Evolutionary conservation across 306 rosid species (phyloP).

Genomic region (Macrotyloma uniflorum): DNA sequence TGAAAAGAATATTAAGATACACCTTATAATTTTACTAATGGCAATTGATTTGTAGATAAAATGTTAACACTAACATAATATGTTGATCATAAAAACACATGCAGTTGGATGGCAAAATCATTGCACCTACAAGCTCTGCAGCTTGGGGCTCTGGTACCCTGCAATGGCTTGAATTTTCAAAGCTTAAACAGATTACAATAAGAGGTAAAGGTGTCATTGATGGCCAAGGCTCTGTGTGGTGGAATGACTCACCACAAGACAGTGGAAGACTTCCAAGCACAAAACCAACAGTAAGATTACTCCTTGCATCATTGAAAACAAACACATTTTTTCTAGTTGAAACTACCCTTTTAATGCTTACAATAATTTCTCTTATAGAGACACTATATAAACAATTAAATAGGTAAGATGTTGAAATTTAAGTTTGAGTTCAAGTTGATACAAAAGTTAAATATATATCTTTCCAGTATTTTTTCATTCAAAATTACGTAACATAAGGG

Average conservation of each 20-base stretch:
- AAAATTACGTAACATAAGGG: no score
- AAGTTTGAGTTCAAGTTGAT: no score
- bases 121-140: slow-evolving; percentile 64
- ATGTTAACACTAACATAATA: neutral
- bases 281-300: slow-evolving; percentile 63
- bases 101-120: slow-evolving; percentile 74
- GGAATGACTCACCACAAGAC: slow-evolving; percentile 44
- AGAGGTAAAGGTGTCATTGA: slow-evolving; percentile 78
- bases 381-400: no score
- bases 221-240: slow-evolving; percentile 87
- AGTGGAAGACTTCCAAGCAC: slow-evolving; percentile 49
- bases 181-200: slow-evolving; percentile 55
- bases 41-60: no score
- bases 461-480: no score
- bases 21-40: no score
- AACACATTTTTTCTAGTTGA: no score
- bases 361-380: no score
- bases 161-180: slow-evolving; percentile 73
- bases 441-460: no score
- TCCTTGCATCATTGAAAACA: neutral
- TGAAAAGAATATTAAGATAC: neutral
- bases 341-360: no score
- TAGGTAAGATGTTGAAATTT: no score
- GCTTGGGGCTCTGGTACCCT: slow-evolving; percentile 72
- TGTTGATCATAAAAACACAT: neutral